Conservation (phyloP, 306 rosid genomes). For the Vachellia pachyceras region DNA sequence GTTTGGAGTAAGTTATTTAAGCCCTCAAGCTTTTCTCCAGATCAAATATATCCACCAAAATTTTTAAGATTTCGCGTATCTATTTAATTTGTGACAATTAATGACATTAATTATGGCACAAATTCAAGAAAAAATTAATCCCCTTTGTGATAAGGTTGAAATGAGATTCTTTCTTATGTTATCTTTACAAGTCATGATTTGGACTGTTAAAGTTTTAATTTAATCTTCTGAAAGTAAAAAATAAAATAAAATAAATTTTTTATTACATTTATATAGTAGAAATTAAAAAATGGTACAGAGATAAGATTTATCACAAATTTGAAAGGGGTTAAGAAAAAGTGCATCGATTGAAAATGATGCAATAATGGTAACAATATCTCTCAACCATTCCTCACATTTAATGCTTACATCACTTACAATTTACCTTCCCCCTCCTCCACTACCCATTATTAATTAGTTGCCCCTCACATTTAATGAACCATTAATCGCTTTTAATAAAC, state of each 20-base stretch:
- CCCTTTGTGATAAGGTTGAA: not conserved
- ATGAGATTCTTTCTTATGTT: not conserved
- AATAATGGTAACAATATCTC: not conserved
- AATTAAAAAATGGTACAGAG: not conserved
- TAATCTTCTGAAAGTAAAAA: not conserved
- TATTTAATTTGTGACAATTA: not conserved
- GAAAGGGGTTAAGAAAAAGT: slow-evolving; percentile 16
- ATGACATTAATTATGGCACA: not conserved
- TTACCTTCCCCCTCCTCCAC: slow-evolving; percentile 70
- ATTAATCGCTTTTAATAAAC: slow-evolving; percentile 37
- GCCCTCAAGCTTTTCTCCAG: not conserved
- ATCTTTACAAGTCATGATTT: not conserved
- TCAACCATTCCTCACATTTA: no score
- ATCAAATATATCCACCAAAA: not conserved
- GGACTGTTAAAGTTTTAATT: not conserved
- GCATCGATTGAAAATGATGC: slow-evolving; percentile 10
- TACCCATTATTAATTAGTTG: slow-evolving; percentile 59
- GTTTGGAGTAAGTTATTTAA: not conserved
- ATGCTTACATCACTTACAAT: no score
- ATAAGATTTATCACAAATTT: slow-evolving; percentile 8
- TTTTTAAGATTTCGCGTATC: not conserved
- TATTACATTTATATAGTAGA: not conserved
- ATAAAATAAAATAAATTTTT: not conserved
- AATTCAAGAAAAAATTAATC: not conserved
- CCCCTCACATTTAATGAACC: slow-evolving; percentile 55